phyloP scores from a whole-genome alignment of 2,329 filamentous ascomycete genomes.

The Epichloe uncinata region DNA sequence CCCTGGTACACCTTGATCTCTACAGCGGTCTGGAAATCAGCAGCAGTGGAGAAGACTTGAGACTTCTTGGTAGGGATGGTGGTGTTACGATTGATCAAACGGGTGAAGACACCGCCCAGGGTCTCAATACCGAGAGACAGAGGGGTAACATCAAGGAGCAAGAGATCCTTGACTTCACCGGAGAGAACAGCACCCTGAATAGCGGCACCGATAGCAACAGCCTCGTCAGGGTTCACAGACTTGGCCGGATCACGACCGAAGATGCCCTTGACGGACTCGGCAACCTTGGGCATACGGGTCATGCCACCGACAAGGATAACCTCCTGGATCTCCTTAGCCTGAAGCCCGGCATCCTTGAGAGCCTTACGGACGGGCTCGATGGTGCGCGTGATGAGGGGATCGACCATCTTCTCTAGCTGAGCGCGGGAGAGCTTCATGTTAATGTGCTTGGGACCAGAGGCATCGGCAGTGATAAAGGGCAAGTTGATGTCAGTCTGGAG shows the following conservation, averaged over 20 bases:
- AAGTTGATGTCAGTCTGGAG: slow-evolving; percentile 96
- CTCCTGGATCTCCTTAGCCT: slow-evolving; percentile 91
- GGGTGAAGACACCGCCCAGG: slow-evolving; percentile 93
- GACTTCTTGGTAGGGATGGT: slow-evolving; percentile 99
- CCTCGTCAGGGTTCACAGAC: slow-evolving; percentile 97
- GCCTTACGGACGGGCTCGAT: slow-evolving; percentile 93
- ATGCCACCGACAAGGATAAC: slow-evolving; percentile 97
- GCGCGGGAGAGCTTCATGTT: slow-evolving; percentile 87
- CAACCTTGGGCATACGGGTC: slow-evolving; percentile 99
- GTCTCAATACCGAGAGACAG: slow-evolving; percentile 98
- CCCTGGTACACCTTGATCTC: slow-evolving; percentile 99
- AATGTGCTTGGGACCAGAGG: slow-evolving; percentile 95
- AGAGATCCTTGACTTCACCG: slow-evolving; percentile 90
- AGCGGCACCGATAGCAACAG: slow-evolving; percentile 92
- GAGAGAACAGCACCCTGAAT: slow-evolving; percentile 95
- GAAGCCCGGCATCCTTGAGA: slow-evolving; percentile 84
- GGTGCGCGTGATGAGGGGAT: slow-evolving; percentile 74
- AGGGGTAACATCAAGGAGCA: slow-evolving; percentile 90
- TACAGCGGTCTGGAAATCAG: slow-evolving; percentile 96
- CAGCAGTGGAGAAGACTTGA: slow-evolving; percentile 92
- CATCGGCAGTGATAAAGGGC: slow-evolving; percentile 94
- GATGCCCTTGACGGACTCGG: slow-evolving; percentile 89
- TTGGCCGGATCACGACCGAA: slow-evolving; percentile 95
- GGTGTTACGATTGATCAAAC: slow-evolving; percentile 97
- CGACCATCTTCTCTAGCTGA: slow-evolving; percentile 87